These are phyloP conservation scores for Lichenothelia convexa DNA, from an alignment of 495 filamentous ascomycete species.

Conservation along the genomic window DNA sequence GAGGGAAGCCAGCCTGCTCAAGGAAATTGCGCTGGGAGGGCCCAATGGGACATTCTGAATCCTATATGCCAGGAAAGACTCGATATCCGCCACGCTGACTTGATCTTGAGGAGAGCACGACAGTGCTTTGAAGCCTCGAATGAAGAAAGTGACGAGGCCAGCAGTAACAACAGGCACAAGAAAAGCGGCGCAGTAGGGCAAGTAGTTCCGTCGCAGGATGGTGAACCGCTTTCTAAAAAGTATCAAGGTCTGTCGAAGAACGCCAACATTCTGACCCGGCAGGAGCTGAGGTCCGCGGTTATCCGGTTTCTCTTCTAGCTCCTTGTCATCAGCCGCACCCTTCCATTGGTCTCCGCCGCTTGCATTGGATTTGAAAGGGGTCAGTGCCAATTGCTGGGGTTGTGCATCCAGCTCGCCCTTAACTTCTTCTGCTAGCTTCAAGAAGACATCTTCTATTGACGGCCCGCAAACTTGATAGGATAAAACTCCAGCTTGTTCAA, in stretches of 20 bases:
- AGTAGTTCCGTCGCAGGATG: constrained; percentile 55
- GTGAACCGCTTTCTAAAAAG: constrained; percentile 61
- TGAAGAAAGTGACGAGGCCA: constrained; percentile 53
- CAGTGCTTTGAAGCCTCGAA: constrained; percentile 34
- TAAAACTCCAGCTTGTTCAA: constrained; percentile 34
- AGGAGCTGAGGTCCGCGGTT: constrained; percentile 30
- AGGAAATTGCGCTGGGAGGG: constrained; percentile 32
- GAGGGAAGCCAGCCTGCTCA: constrained; percentile 13
- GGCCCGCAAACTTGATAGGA: constrained; percentile 35
- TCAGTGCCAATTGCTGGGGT: background rate
- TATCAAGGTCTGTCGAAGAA: constrained; percentile 46
- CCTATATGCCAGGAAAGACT: constrained; percentile 15
- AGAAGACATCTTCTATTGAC: constrained; percentile 52
- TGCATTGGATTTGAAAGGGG: background rate
- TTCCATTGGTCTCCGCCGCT: constrained; percentile 1
- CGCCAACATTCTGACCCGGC: constrained; percentile 45
- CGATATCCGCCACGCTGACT: constrained; percentile 19
- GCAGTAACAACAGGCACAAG: constrained; percentile 58
- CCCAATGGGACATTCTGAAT: constrained; percentile 37
- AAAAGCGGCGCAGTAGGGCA: constrained; percentile 53
- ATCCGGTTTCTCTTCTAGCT: constrained; percentile 7
- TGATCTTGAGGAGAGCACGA: constrained; percentile 38
- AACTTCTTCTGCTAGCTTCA: constrained; percentile 59
- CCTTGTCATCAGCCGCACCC: background rate
- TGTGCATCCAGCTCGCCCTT: constrained; percentile 9